A percentile compares a stretch with the other conserved stretches of the same genome.
These are phyloP conservation scores for Solanum phureja DNA, from an alignment of 257 asterid genomes.

Conservation along the genomic window DNA sequence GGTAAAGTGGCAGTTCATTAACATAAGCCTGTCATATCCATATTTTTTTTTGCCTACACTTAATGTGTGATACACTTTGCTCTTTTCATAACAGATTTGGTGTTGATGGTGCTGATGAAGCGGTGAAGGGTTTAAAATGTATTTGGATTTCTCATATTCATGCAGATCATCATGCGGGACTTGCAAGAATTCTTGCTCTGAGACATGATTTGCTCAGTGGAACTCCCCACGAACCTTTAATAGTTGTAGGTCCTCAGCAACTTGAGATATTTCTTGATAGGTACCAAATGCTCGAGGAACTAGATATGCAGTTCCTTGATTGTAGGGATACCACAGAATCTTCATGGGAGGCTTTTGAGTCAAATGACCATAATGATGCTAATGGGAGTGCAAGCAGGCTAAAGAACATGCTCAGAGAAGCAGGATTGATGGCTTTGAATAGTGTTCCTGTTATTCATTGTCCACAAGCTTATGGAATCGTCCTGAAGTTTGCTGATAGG, in stretches of 20 bases:
- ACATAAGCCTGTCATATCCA: not conserved
- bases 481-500: conserved; percentile 43
- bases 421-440: conserved; percentile 45
- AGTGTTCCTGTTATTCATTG: conserved; percentile 89
- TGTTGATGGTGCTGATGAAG: conserved; percentile 66
- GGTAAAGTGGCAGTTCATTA: conserved; percentile 22
- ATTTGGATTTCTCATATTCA: conserved; percentile 96
- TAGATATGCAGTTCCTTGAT: conserved; percentile 82
- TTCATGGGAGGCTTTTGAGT: conserved; percentile 34
- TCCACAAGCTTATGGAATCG: conserved; percentile 74
- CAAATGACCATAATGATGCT: conserved; percentile 9
- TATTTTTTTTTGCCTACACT: not conserved
- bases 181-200: conserved; percentile 78
- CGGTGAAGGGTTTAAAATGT: conserved; percentile 51
- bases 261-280: conserved; percentile 80
- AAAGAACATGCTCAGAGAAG: not conserved
- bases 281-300: conserved; percentile 83
- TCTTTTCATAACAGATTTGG: conserved; percentile 43
- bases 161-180: conserved; percentile 92
- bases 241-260: conserved; percentile 64
- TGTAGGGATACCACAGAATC: conserved; percentile 58
- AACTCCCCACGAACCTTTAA: conserved; percentile 50
- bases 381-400: not conserved
- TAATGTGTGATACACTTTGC: not conserved
- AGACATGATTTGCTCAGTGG: conserved; percentile 55